A percentile compares a stretch with the other conserved stretches of the same genome.
Evolutionary conservation across 306 rosid species (phyloP).

Genomic region (Lotus japonicus): DNA sequence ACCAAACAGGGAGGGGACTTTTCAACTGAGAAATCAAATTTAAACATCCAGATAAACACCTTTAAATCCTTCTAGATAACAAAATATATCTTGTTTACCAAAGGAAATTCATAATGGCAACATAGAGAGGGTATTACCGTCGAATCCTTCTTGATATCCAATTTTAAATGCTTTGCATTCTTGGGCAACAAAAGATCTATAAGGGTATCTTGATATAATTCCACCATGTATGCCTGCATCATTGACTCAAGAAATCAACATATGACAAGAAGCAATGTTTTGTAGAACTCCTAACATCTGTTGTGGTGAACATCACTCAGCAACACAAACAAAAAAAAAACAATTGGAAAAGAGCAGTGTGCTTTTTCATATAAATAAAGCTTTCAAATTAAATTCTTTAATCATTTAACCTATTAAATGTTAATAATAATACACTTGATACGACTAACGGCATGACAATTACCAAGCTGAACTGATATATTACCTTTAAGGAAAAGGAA

Average conservation of each 20-base stretch:
- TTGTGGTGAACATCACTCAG: neutral
- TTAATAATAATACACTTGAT: neutral
- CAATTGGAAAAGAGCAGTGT: neutral
- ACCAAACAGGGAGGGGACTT: neutral
- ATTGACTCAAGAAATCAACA: neutral
- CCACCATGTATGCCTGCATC: constrained; percentile 81
- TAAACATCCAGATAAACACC: neutral
- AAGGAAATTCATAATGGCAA: neutral
- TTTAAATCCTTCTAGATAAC: constrained; percentile 5
- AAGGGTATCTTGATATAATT: constrained; percentile 83
- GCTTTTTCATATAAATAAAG: neutral
- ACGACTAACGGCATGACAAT: neutral
- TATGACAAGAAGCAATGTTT: neutral
- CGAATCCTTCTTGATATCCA: constrained; percentile 79
- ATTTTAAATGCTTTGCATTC: constrained; percentile 54
- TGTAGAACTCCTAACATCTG: neutral
- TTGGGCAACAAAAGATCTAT: constrained; percentile 73
- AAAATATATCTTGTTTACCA: neutral
- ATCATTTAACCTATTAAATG: neutral
- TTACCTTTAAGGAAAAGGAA: constrained; percentile 85
- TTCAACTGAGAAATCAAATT: neutral
- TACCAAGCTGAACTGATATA: neutral
- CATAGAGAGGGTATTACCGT: constrained; percentile 37
- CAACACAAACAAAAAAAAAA: neutral
- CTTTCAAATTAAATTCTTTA: neutral